These are phyloP conservation scores for Arabidopsis suecica DNA, from an alignment of 345 rosid genomes.

Conservation along the genomic window DNA sequence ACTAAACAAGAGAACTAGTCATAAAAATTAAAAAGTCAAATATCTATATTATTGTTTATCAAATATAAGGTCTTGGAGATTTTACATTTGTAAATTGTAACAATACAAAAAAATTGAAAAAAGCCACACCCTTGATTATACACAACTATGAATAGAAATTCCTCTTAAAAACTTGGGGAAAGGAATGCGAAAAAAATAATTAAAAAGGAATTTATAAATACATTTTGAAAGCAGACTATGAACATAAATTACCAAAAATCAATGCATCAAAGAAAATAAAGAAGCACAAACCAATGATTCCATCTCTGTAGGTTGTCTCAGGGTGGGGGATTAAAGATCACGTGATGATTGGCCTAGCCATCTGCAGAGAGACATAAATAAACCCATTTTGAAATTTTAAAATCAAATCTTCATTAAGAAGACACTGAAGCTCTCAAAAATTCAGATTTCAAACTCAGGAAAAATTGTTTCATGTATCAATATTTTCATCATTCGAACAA, in stretches of 20 bases:
- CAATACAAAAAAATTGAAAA: not conserved
- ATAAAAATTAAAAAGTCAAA: not conserved
- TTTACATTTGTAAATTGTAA: conserved; percentile 3
- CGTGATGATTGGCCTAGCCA: conserved; percentile 83
- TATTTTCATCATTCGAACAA: conserved; percentile 35
- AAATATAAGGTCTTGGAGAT: not conserved
- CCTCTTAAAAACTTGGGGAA: not conserved
- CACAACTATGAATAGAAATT: conserved; percentile 30
- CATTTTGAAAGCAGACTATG: conserved; percentile 49
- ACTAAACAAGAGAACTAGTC: not conserved
- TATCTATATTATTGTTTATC: too few species aligned
- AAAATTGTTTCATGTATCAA: not conserved
- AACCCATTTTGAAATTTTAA: not conserved
- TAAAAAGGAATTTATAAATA: conserved; percentile 43
- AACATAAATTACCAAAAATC: conserved; percentile 56
- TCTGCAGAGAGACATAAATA: conserved; percentile 51
- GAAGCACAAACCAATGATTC: conserved; percentile 23
- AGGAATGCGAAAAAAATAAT: not conserved
- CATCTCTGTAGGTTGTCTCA: conserved; percentile 43
- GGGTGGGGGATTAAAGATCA: conserved; percentile 57
- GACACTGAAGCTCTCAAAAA: not conserved
- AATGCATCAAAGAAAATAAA: conserved; percentile 47
- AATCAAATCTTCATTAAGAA: not conserved
- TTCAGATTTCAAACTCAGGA: not conserved
- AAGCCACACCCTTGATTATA: conserved; percentile 12